These are phyloP conservation scores for Elsinoe ampelina DNA, from an alignment of 2,329 filamentous ascomycete species.

Conservation along the genomic window DNA sequence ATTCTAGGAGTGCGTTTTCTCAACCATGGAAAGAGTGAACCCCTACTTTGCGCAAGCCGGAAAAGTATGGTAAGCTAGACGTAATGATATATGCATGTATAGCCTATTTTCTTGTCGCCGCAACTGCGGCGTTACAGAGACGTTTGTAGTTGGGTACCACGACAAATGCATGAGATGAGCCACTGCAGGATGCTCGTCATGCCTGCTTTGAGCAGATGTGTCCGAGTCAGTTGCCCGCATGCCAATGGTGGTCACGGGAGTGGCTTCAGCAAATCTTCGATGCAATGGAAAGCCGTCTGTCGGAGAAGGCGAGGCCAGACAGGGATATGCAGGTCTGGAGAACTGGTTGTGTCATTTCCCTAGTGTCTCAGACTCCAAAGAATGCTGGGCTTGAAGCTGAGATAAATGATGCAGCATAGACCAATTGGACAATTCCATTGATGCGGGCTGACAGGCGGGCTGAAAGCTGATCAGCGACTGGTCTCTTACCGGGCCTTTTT, in stretches of 20 bases:
- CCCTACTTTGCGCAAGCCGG: background rate
- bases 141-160: slow-evolving; percentile 6
- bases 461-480: background rate
- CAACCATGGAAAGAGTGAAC: slow-evolving; percentile 4
- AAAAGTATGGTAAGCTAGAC: slow-evolving; percentile 2
- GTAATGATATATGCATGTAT: slow-evolving; percentile 11
- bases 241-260: slow-evolving; percentile 2
- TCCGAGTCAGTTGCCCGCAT: slow-evolving; percentile 7
- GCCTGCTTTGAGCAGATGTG: slow-evolving; percentile 3
- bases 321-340: background rate
- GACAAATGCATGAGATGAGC: background rate
- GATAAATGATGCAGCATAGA: background rate
- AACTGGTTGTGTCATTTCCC: background rate
- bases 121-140: slow-evolving; percentile 4
- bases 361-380: background rate
- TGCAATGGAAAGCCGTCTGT: background rate
- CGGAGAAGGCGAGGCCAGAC: background rate
- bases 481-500: background rate
- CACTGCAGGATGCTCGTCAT: slow-evolving; percentile 7
- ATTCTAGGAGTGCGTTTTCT: background rate
- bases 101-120: slow-evolving; percentile 9
- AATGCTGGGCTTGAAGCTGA: background rate
- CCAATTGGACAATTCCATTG: background rate
- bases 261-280: background rate
- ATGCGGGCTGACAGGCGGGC: background rate